These are phyloP conservation scores for Psidium friedrichsthalianum DNA, from an alignment of 345 rosid genomes.

Conservation along the genomic window DNA sequence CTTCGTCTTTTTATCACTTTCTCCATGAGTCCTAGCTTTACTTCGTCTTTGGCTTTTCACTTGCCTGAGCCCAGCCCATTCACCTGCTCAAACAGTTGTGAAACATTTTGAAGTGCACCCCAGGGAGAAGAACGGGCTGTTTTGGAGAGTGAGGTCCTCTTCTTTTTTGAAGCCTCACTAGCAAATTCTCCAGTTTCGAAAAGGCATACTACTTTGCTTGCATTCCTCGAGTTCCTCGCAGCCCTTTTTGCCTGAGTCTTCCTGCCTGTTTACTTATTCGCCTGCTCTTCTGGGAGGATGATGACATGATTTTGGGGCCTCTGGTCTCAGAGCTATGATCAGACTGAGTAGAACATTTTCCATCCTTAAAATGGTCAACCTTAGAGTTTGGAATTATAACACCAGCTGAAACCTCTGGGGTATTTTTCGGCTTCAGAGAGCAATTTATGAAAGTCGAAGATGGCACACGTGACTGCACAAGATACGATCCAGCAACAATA, in stretches of 20 bases:
- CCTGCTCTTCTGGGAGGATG: slow-evolving; percentile 35
- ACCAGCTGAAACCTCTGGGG: neutral
- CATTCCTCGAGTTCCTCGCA: slow-evolving; percentile 26
- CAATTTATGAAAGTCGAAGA: slow-evolving; percentile 9
- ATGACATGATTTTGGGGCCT: slow-evolving; percentile 11
- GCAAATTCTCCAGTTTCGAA: slow-evolving; percentile 20
- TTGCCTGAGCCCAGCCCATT: slow-evolving; percentile 26
- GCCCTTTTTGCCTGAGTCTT: slow-evolving; percentile 27
- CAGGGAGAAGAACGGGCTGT: slow-evolving; percentile 59
- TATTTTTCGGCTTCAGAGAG: slow-evolving; percentile 7
- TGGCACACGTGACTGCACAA: slow-evolving; percentile 5
- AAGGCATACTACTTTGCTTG: slow-evolving; percentile 18
- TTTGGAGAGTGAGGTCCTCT: slow-evolving; percentile 61
- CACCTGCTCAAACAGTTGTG: slow-evolving; percentile 26
- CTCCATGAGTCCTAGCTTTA: slow-evolving; percentile 23
- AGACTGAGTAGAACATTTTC: slow-evolving; percentile 19
- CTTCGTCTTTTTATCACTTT: slow-evolving; percentile 21
- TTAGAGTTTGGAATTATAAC: neutral
- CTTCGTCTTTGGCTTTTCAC: slow-evolving; percentile 17
- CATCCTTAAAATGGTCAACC: slow-evolving; percentile 13
- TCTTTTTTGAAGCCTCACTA: slow-evolving; percentile 39
- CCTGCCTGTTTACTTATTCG: slow-evolving; percentile 24
- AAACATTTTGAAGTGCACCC: slow-evolving; percentile 49
- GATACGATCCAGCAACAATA: slow-evolving; percentile 1
- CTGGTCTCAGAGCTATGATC: slow-evolving; percentile 28